These are phyloP conservation scores for Multifurca ochricompacta DNA, from an alignment of 768 basidiomycete genomes.

Conservation along the genomic window DNA sequence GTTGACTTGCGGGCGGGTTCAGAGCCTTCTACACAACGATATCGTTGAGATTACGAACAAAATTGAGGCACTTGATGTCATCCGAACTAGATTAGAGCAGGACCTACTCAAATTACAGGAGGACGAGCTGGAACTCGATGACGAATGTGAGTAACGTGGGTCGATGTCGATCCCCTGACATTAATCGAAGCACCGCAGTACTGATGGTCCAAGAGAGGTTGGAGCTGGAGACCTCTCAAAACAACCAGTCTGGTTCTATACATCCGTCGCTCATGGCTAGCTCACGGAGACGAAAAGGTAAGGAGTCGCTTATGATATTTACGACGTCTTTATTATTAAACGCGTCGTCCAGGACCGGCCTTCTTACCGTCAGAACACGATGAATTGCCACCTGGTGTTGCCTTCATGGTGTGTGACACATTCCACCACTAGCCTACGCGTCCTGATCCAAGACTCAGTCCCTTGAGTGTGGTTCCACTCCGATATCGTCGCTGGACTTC, in stretches of 20 bases:
- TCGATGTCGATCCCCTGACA: background rate
- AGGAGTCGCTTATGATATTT: background rate
- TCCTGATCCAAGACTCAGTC: slow-evolving; percentile 45
- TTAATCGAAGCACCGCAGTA: slow-evolving; percentile 39
- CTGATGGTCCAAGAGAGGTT: slow-evolving; percentile 84
- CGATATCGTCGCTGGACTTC: slow-evolving; percentile 87
- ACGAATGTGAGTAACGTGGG: slow-evolving; percentile 61
- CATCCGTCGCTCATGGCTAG: slow-evolving; percentile 42
- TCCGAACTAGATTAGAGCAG: slow-evolving; percentile 71
- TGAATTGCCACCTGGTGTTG: slow-evolving; percentile 86
- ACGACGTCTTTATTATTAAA: background rate
- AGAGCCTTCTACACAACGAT: slow-evolving; percentile 84
- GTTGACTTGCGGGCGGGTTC: slow-evolving; percentile 7
- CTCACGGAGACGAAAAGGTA: slow-evolving; percentile 66
- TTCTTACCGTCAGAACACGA: slow-evolving; percentile 98
- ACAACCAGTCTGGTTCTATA: slow-evolving; percentile 25
- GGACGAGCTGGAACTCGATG: slow-evolving; percentile 94
- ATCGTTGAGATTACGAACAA: slow-evolving; percentile 85
- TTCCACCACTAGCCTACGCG: background rate
- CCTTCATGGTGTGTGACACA: slow-evolving; percentile 80
- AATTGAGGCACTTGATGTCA: slow-evolving; percentile 76
- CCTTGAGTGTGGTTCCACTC: slow-evolving; percentile 68
- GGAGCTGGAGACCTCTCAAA: slow-evolving; percentile 53
- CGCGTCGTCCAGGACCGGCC: slow-evolving; percentile 57
- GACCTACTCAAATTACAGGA: slow-evolving; percentile 85